Evolutionary conservation across 2,329 filamentous ascomycete genomes (phyloP).

Genomic region (Knoxdaviesia capensis): DNA sequence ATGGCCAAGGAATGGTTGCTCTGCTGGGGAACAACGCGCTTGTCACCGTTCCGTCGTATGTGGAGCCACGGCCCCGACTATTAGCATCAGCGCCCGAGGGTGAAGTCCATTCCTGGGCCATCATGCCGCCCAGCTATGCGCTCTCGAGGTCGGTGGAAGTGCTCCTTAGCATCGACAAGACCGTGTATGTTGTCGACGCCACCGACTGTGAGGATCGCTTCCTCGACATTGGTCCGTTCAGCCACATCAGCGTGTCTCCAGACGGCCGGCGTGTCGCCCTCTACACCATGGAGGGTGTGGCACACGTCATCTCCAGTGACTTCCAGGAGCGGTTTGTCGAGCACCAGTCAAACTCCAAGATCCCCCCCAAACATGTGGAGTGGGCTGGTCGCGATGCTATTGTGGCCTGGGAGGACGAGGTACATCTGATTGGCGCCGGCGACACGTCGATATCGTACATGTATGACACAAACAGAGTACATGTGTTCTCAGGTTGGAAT

Average conservation of each 20-base stretch:
- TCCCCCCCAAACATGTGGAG: constrained; percentile 67
- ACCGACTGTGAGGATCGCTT: constrained; percentile 81
- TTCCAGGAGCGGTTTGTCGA: constrained; percentile 86
- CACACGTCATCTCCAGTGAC: constrained; percentile 87
- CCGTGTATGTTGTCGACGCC: constrained; percentile 71
- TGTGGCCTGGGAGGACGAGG: constrained; percentile 93
- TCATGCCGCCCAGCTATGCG: constrained; percentile 74
- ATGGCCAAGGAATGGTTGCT: constrained; percentile 79
- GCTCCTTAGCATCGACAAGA: constrained; percentile 64
- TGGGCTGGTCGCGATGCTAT: constrained; percentile 96
- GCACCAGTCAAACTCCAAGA: constrained; percentile 73
- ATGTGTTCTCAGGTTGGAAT: constrained; percentile 58
- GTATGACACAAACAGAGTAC: constrained; percentile 77
- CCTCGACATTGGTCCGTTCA: constrained; percentile 81
- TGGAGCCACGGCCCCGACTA: constrained; percentile 72
- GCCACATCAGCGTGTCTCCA: constrained; percentile 75
- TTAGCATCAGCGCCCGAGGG: constrained; percentile 61
- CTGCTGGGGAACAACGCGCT: constrained; percentile 75
- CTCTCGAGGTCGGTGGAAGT: constrained; percentile 88
- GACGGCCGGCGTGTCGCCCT: constrained; percentile 77
- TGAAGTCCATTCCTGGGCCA: constrained; percentile 67
- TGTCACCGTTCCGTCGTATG: constrained; percentile 71
- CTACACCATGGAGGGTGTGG: constrained; percentile 66
- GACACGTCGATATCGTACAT: constrained; percentile 61
- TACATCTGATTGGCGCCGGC: constrained; percentile 77